Evolutionary conservation across 73 alveolate species (phyloP).

Genomic region (Tetrahymena elliotti): DNA sequence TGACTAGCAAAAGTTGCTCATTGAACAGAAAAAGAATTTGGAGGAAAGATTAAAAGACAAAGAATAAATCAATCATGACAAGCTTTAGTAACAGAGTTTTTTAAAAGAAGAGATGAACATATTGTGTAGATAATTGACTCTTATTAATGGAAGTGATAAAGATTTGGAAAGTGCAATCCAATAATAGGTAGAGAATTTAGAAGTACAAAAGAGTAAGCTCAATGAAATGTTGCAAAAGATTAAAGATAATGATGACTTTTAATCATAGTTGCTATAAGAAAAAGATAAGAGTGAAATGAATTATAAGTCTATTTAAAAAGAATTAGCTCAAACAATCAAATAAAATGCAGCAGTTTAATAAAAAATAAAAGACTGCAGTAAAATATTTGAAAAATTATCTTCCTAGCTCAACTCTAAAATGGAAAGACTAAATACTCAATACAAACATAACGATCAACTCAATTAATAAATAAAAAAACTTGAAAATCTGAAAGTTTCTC

Average conservation of each 20-base stretch:
- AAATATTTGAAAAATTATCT: background rate
- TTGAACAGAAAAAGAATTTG: background rate
- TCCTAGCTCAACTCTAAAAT: background rate
- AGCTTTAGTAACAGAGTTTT: background rate
- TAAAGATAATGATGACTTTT: background rate
- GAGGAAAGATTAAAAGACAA: background rate
- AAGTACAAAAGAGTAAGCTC: background rate
- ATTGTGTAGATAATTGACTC: background rate
- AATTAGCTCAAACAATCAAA: background rate
- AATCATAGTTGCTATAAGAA: background rate
- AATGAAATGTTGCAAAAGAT: background rate
- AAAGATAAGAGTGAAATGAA: background rate
- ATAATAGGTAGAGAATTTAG: background rate
- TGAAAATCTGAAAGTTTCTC: background rate
- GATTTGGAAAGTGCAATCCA: background rate
- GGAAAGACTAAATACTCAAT: background rate
- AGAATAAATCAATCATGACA: background rate
- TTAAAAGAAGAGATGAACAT: background rate
- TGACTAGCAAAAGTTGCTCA: background rate
- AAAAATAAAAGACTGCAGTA: background rate
- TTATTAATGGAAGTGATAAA: background rate
- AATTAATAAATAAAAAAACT: background rate
- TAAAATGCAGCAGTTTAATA: background rate
- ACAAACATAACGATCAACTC: background rate
- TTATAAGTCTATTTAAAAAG: background rate